Base-by-base conservation (phyloP, 345 rosid genomes). In the Rhodamnia argentea region DNA sequence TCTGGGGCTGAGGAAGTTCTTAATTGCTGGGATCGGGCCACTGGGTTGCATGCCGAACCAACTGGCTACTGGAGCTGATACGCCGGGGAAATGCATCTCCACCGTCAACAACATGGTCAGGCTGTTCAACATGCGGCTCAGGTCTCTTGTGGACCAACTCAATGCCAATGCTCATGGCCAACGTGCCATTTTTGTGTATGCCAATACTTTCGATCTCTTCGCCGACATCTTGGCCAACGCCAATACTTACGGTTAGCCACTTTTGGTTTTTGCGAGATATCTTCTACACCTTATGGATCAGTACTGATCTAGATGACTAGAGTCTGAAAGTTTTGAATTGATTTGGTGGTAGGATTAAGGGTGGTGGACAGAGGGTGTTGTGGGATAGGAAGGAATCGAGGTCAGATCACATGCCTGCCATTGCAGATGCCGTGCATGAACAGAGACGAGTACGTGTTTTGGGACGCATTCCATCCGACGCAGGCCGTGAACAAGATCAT, bases 401-500 rank as follows among this genome's bases (percentile, higher is more conserved):
- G 96, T 3, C 91, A 90, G 84, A 90, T 93, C 40, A 93, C 95
- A n/a, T 95, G 98, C 83, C 90, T 93, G 87, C 95, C 97, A 10
- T 47, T 91, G 82, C 86, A 87, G 52, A 76, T 91, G 5, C 95
- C 98, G 20, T 94, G 98, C 87, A 85, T 82, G 7, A 87, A 92
- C 52, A 91, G 96, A 85, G 93, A 93, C 22, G 84, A 89, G 18
- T 92, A 91, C 62, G 87, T 92, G 44, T 94, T 95, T 64, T 93
- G 95, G 98, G 96, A 94, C 86, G 94, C 97, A 13, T 92, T 87
- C 85, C 96, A 93, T 83, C 96, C 96, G 27, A 92, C 96, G 0
- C 89, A 93, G 91, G 94, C 96, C 83, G 89, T 91, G 83, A 95
- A 95, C 52, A 81, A 86, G 70, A 92, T 93, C 54, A 83, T 95